Base-by-base conservation (phyloP, 805 yeast genomes). In the Candida taoyuanica region DNA sequence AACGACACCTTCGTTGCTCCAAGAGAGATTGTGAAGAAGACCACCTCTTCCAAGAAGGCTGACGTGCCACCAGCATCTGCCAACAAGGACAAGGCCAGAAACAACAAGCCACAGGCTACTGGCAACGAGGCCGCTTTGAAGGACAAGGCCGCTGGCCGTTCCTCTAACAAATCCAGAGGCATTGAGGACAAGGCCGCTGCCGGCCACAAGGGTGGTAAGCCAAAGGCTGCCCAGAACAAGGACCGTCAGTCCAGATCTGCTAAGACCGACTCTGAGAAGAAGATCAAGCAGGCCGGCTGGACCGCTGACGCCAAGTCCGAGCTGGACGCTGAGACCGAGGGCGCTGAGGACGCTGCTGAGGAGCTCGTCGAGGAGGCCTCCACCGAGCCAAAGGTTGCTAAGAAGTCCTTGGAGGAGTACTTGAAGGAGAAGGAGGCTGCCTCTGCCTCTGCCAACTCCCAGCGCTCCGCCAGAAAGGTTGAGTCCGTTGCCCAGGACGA, bases 161-260 rank as follows among this genome's bases (percentile, higher is more conserved):
- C 62, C 46, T 74, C 74, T 65, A 67, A 74, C 71, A 66, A 63
- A 50, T 60, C 71, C 46, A 66, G 60, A 51, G 63, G 64, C 34
- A 70, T 67, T 47, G 78, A 76, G 53, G 70, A 75, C 43, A 34
- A 29, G 34, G 26, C 39, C 20, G 33, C 39, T 15, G 20, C 31
- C n/a, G n/a, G n/a, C 19, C 26, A 75, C 56, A 67, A 72, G 77
- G 77, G 68, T 63, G 66, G 47, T 36, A 42, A 38, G 30, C 30
- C 30, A 28, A 28, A 14, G 59, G 60, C 56, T 53, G 43, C 70
- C 64, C 63, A 71, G 74, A 54, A 64, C 67, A 52, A 62, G 49
- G 98, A 91, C 78, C 93, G 95, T 69, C 93, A 80, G 61, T 78
- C 91, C 52, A 85, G 84, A 74, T 62, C 85, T 51, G 86, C 82